Evolutionary conservation across 176 grass and related monocot genomes (phyloP).

Genomic region (Cenchrus purpureus): DNA sequence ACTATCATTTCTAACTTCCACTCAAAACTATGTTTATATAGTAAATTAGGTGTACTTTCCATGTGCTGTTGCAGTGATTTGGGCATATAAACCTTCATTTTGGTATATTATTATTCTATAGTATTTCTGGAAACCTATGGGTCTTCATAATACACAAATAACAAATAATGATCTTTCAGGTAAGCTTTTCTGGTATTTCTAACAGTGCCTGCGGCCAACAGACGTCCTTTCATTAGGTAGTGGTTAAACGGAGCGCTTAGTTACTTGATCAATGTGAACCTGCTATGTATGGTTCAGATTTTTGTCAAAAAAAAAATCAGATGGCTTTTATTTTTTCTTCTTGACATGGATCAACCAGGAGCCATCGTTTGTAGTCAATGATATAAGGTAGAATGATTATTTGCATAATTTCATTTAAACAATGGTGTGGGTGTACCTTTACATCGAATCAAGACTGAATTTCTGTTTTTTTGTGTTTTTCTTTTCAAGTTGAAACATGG

Average conservation of each 20-base stretch:
- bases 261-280: background rate
- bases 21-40: constrained; percentile 17
- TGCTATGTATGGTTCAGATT: background rate
- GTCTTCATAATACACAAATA: background rate
- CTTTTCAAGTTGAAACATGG: constrained; percentile 22
- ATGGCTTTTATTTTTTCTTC: background rate
- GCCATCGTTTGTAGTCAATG: background rate
- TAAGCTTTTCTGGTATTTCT: background rate
- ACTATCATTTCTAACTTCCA: constrained; percentile 5
- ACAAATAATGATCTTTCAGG: background rate
- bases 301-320: background rate
- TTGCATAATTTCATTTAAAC: constrained; percentile 17
- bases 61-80: background rate
- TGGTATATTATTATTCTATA: background rate
- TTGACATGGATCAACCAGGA: background rate
- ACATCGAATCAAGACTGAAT: background rate
- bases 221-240: background rate
- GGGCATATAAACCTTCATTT: background rate
- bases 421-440: constrained; percentile 2
- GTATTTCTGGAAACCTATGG: background rate
- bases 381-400: background rate
- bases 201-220: background rate
- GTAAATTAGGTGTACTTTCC: background rate
- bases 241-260: too few relatives aligned
- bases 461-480: constrained; percentile 13